Percentiles rank a stretch among this genome's conserved stretches.
phyloP scores from a whole-genome alignment of 306 rosid genomes.

The Arachis hypogaea region DNA sequence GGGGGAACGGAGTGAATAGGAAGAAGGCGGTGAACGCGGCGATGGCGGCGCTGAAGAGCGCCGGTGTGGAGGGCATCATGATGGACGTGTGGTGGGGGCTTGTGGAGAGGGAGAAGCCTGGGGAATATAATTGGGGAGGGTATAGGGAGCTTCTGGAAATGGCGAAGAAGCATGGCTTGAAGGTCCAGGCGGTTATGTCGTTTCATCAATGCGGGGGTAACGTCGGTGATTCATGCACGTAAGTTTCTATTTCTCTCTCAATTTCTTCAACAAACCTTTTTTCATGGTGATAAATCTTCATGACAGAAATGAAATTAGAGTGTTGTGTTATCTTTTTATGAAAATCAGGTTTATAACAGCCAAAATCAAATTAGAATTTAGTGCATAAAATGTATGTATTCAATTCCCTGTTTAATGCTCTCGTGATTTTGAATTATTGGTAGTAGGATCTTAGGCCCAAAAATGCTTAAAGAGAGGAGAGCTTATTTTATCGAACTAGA shows the following conservation, averaged over 20 bases:
- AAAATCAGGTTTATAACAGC: no score
- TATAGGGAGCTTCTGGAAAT: slow-evolving; percentile 77
- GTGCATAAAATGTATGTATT: no score
- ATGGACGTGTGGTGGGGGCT: slow-evolving; percentile 99
- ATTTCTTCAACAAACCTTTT: neutral
- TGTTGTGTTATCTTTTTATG: no score
- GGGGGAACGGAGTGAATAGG: slow-evolving; percentile 73
- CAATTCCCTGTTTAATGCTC: no score
- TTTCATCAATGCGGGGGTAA: slow-evolving; percentile 97
- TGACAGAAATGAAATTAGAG: neutral
- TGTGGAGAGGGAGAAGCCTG: slow-evolving; percentile 82
- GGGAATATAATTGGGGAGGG: slow-evolving; percentile 90
- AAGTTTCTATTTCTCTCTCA: slow-evolving; percentile 26
- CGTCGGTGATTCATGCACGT: slow-evolving; percentile 97
- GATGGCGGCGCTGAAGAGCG: slow-evolving; percentile 84
- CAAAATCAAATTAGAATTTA: no score
- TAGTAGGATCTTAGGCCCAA: no score
- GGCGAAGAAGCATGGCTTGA: slow-evolving; percentile 89
- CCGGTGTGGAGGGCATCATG: slow-evolving; percentile 95
- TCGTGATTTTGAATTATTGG: no score
- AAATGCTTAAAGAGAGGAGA: no score
- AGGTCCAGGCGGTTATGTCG: slow-evolving; percentile 98
- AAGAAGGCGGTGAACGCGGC: slow-evolving; percentile 88
- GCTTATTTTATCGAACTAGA: no score
- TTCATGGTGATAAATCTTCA: neutral